These are phyloP conservation scores for Akanthomyces muscarius DNA, from an alignment of 2,329 filamentous ascomycete genomes.

Conservation along the genomic window DNA sequence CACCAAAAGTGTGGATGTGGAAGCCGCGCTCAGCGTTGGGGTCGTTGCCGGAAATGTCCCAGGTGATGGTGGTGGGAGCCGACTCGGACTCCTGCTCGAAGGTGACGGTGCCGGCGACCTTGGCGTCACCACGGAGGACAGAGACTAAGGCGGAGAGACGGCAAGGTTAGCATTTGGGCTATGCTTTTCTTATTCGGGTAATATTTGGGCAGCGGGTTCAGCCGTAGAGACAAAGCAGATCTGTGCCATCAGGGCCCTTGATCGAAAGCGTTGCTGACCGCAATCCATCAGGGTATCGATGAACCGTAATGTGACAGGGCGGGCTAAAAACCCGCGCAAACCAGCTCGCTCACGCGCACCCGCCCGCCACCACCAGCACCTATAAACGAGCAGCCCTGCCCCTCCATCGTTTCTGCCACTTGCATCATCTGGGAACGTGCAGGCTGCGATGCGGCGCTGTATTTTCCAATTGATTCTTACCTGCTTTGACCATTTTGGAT, in stretches of 20 bases:
- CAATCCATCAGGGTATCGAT: constrained; percentile 43
- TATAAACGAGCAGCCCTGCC: constrained; percentile 13
- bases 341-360: constrained; percentile 36
- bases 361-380: background rate
- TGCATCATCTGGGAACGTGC: background rate
- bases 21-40: constrained; percentile 94
- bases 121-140: constrained; percentile 96
- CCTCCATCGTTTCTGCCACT: constrained; percentile 13
- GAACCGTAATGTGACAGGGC: background rate
- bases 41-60: constrained; percentile 90
- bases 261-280: constrained; percentile 26
- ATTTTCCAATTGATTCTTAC: constrained; percentile 52
- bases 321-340: constrained; percentile 56
- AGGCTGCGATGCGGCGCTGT: background rate
- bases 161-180: background rate
- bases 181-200: background rate
- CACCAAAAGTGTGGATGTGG: constrained; percentile 98
- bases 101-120: constrained; percentile 86
- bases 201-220: too few species aligned
- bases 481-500: constrained; percentile 97
- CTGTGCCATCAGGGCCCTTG: constrained; percentile 31
- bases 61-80: constrained; percentile 79
- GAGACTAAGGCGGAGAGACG: constrained; percentile 58
- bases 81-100: constrained; percentile 90
- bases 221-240: background rate